These are phyloP conservation scores for Paradendryphiella salina DNA, from an alignment of 2,329 filamentous ascomycete genomes.

Conservation along the genomic window DNA sequence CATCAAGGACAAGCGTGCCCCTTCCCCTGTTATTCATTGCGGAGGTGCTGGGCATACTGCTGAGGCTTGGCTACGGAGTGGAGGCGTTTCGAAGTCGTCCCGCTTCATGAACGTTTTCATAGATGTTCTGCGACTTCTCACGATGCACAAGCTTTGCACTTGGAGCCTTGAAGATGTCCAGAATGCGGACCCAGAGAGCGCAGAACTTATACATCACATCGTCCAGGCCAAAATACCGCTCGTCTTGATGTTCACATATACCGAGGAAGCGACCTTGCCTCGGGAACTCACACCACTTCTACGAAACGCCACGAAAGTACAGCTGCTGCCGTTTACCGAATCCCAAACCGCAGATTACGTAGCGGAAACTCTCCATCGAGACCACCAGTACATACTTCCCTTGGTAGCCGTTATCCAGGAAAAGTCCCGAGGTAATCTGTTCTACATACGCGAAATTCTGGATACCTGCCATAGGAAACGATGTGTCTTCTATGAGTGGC, in stretches of 20 bases:
- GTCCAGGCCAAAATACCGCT: slow-evolving; percentile 77
- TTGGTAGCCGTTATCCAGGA: slow-evolving; percentile 84
- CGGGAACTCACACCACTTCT: slow-evolving; percentile 46
- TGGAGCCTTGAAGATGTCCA: slow-evolving; percentile 89
- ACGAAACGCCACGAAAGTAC: slow-evolving; percentile 62
- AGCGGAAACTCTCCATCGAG: slow-evolving; percentile 74
- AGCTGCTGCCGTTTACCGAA: slow-evolving; percentile 73
- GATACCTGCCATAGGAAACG: slow-evolving; percentile 82
- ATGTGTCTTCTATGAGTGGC: slow-evolving; percentile 91
- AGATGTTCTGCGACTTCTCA: slow-evolving; percentile 80
- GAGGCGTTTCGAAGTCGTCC: slow-evolving; percentile 58
- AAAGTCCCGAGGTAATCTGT: slow-evolving; percentile 85
- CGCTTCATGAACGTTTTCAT: slow-evolving; percentile 86
- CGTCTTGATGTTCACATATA: slow-evolving; percentile 65
- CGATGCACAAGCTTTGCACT: slow-evolving; percentile 82
- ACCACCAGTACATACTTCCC: slow-evolving; percentile 71
- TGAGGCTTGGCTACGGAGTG: slow-evolving; percentile 52
- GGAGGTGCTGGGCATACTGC: slow-evolving; percentile 44
- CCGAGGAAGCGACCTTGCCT: slow-evolving; percentile 47
- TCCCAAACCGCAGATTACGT: slow-evolving; percentile 82
- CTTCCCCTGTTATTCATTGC: slow-evolving; percentile 45
- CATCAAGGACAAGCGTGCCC: slow-evolving; percentile 29
- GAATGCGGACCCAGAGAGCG: slow-evolving; percentile 83
- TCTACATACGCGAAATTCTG: slow-evolving; percentile 89
- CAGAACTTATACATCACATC: slow-evolving; percentile 81